These are phyloP conservation scores for Lipomyces orientalis DNA, from an alignment of 805 yeast species.

Conservation along the genomic window DNA sequence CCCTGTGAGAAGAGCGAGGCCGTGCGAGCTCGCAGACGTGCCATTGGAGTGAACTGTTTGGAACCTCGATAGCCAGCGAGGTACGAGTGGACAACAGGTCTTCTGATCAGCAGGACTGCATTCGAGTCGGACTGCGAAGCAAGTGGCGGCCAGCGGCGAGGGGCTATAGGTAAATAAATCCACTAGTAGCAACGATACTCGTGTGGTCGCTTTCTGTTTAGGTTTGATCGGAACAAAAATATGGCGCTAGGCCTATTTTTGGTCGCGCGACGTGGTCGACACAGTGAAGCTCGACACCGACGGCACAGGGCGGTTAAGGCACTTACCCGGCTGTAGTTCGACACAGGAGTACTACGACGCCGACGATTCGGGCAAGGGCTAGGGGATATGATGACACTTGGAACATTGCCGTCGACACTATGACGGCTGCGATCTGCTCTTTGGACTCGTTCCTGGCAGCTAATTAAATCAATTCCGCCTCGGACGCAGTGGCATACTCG, in stretches of 20 bases:
- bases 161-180: neutral
- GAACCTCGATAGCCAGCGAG: neutral
- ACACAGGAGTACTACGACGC: neutral
- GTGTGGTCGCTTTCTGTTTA: neutral
- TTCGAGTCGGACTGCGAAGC: constrained; percentile 14
- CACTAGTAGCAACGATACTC: neutral
- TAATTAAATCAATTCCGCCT: too few relatives aligned
- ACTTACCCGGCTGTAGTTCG: neutral
- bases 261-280: neutral
- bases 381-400: neutral
- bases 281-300: neutral
- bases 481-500: too few relatives aligned
- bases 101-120: constrained; percentile 9
- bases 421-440: too few relatives aligned
- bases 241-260: neutral
- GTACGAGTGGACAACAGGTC: constrained; percentile 10
- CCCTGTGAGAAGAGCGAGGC: constrained; percentile 16
- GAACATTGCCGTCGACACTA: neutral
- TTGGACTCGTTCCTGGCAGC: too few relatives aligned
- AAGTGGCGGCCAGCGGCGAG: constrained; percentile 12
- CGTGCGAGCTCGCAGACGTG: constrained; percentile 22
- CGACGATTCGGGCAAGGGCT: too few relatives aligned
- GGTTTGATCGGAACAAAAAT: neutral
- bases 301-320: neutral
- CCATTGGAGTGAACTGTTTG: constrained; percentile 3